A percentile compares a stretch with the other conserved stretches of the same genome.
These are phyloP conservation scores for Mycena leptocephala DNA, from an alignment of 768 basidiomycete genomes.

Conservation along the genomic window DNA sequence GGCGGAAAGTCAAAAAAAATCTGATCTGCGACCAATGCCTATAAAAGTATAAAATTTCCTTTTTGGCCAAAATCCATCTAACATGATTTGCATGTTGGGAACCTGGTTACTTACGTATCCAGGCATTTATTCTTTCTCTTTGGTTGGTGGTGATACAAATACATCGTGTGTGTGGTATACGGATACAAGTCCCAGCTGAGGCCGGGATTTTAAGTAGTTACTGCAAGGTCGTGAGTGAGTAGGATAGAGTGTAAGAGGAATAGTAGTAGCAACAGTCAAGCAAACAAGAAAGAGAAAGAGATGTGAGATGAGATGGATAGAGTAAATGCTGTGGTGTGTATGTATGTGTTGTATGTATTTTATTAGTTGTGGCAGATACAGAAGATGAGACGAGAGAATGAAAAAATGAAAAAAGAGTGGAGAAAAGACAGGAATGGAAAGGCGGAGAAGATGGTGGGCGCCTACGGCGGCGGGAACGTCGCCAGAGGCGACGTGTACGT, in stretches of 20 bases:
- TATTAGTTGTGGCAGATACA: neutral
- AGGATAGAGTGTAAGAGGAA: neutral
- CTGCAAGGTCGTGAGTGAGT: neutral
- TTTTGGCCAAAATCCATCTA: too few relatives aligned
- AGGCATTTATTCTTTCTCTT: too few relatives aligned
- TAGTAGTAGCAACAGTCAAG: constrained; percentile 1
- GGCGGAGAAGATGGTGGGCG: neutral
- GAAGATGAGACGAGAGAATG: neutral
- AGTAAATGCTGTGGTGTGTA: neutral
- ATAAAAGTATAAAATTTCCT: too few relatives aligned
- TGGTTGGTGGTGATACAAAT: constrained; percentile 14
- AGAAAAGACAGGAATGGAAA: neutral
- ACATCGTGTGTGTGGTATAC: constrained; percentile 21
- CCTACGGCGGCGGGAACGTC: constrained; percentile 31
- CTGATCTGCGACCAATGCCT: too few relatives aligned
- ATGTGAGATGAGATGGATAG: neutral
- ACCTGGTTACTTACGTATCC: too few relatives aligned
- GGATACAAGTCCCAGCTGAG: constrained; percentile 26
- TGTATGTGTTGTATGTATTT: neutral
- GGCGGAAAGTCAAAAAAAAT: too few relatives aligned
- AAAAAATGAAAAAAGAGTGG: neutral
- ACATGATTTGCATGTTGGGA: too few relatives aligned
- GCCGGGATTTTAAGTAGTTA: neutral
- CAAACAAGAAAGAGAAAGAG: neutral
- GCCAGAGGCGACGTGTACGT: constrained; percentile 10